Evolutionary conservation across 1,139 yeast genomes (phyloP).

Genomic region (Torulaspora globosa): DNA sequence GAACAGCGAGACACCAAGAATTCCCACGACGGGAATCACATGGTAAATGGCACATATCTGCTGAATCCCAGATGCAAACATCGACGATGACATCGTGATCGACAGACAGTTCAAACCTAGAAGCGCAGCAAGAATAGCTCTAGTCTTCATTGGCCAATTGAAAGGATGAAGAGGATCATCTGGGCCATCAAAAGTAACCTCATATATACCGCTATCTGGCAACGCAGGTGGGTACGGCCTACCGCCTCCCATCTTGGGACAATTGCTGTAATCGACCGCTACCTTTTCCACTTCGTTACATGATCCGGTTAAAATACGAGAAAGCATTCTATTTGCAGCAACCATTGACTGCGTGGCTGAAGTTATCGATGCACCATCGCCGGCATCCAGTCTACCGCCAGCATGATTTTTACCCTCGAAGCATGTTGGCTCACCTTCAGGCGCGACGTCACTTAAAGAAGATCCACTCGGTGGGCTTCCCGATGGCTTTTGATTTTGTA

Average conservation of each 20-base stretch:
- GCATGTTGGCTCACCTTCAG: constrained; percentile 12
- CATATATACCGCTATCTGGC: constrained; percentile 49
- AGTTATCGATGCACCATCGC: constrained; percentile 20
- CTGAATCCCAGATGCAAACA: constrained; percentile 51
- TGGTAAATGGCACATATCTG: constrained; percentile 45
- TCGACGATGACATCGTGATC: constrained; percentile 60
- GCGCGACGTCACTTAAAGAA: constrained; percentile 2
- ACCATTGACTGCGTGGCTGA: constrained; percentile 31
- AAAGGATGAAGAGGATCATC: constrained; percentile 61
- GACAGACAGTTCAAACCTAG: constrained; percentile 46
- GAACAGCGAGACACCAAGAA: constrained; percentile 64
- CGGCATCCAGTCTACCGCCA: not conserved
- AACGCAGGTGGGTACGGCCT: constrained; percentile 50
- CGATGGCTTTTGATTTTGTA: not conserved
- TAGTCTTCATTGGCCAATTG: constrained; percentile 50
- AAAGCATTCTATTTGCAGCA: constrained; percentile 27
- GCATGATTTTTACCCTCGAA: constrained; percentile 3
- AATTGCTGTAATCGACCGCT: constrained; percentile 36
- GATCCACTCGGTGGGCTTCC: not conserved
- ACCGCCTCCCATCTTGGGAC: constrained; percentile 55
- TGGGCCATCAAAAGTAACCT: constrained; percentile 58
- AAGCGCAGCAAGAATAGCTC: constrained; percentile 41
- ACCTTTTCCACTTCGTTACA: constrained; percentile 25
- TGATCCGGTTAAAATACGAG: constrained; percentile 40
- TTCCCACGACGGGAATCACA: constrained; percentile 53